Evolutionary conservation across 345 rosid genomes (phyloP).

Genomic region (Acer saccharum): DNA sequence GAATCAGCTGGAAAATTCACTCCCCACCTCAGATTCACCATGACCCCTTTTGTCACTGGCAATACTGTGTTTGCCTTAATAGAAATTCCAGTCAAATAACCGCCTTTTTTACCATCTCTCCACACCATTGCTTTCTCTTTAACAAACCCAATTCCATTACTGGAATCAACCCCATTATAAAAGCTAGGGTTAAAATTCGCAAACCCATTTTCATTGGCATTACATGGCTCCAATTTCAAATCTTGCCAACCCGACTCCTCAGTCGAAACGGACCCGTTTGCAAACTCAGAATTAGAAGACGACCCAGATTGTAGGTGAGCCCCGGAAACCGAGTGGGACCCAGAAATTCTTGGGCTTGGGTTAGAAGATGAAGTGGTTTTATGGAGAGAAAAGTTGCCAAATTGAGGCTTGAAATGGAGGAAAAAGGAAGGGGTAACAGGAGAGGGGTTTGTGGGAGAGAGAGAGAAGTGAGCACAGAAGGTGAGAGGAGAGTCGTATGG

Average conservation of each 20-base stretch:
- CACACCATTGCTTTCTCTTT: slow-evolving; percentile 28
- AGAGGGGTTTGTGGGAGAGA: slow-evolving; percentile 31
- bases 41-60: slow-evolving; percentile 44
- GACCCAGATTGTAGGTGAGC: slow-evolving; percentile 24
- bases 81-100: slow-evolving; percentile 34
- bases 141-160: slow-evolving; percentile 23
- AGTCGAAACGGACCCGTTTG: slow-evolving; percentile 29
- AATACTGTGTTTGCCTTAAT: slow-evolving; percentile 50
- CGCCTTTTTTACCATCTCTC: slow-evolving; percentile 30
- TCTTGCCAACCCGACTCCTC: slow-evolving; percentile 55
- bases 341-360: slow-evolving; percentile 27
- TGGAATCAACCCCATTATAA: slow-evolving; percentile 16
- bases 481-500: slow-evolving; percentile 58
- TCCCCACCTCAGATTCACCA: slow-evolving; percentile 53
- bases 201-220: slow-evolving; percentile 26
- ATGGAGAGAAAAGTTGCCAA: slow-evolving; percentile 55
- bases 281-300: slow-evolving; percentile 25
- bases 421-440: slow-evolving; percentile 46
- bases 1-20: slow-evolving; percentile 37
- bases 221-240: slow-evolving; percentile 50
- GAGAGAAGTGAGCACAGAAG: slow-evolving; percentile 56
- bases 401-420: slow-evolving; percentile 63
- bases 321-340: slow-evolving; percentile 17
- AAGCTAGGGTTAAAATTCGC: slow-evolving; percentile 15
- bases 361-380: slow-evolving; percentile 40